Evolutionary conservation across 768 basidiomycete genomes (phyloP).

Genomic region (Leucocoprinus birnbaumii): DNA sequence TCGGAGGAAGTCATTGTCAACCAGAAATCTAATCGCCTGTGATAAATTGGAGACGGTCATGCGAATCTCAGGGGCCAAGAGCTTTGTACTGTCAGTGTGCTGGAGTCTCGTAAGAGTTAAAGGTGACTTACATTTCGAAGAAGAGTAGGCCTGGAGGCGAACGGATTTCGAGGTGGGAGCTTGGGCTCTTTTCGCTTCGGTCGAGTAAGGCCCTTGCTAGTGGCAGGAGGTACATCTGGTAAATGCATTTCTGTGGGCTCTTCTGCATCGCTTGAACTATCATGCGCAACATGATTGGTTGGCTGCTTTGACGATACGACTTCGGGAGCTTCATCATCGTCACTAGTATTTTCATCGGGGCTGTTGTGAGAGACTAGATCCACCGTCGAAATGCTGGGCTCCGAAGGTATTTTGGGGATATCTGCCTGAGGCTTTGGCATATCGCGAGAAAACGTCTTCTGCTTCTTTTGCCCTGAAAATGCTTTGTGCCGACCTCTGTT

Average conservation of each 20-base stretch:
- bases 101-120: neutral
- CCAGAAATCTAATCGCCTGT: slow-evolving; percentile 87
- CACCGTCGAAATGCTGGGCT: neutral
- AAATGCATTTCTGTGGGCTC: neutral
- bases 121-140: slow-evolving; percentile 67
- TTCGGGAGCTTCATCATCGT: slow-evolving; percentile 50
- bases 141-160: slow-evolving; percentile 64
- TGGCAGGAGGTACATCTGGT: slow-evolving; percentile 9
- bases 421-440: neutral
- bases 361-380: slow-evolving; percentile 13
- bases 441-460: neutral
- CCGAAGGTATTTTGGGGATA: neutral
- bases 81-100: slow-evolving; percentile 33
- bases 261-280: neutral
- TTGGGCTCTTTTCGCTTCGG: slow-evolving; percentile 34
- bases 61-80: slow-evolving; percentile 82
- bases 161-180: slow-evolving; percentile 55
- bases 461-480: neutral
- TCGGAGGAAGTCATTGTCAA: slow-evolving; percentile 83
- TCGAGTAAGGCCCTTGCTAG: slow-evolving; percentile 22
- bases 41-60: slow-evolving; percentile 89
- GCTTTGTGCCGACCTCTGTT: neutral
- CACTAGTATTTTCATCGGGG: slow-evolving; percentile 28
- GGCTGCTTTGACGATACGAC: slow-evolving; percentile 50
- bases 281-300: neutral